Evolutionary conservation across 106 monocot genomes (phyloP).

Genomic region (Dendrobium nobile): DNA sequence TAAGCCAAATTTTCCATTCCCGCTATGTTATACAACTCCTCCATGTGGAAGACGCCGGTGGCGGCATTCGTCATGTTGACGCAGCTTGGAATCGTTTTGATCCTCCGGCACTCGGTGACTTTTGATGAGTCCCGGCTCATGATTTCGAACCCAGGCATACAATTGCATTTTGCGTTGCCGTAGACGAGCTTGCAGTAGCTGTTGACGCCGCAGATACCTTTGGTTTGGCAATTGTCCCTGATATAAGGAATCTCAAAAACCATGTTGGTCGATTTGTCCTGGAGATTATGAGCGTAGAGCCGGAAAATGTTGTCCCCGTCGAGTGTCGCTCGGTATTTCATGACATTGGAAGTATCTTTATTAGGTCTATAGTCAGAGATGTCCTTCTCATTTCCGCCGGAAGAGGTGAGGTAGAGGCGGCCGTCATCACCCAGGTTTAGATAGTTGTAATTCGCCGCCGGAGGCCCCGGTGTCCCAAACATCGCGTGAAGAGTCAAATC

Average conservation of each 20-base stretch:
- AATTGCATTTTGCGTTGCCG: too few relatives aligned
- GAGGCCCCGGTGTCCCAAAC: background rate
- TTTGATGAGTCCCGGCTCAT: too few relatives aligned
- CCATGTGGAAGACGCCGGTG: background rate
- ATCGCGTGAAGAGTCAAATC: too few relatives aligned
- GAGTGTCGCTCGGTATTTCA: background rate
- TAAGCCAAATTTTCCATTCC: background rate
- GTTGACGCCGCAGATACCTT: background rate
- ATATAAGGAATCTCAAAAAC: background rate
- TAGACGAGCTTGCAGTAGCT: background rate
- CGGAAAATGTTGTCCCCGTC: background rate
- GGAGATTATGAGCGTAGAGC: background rate
- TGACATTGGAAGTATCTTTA: background rate
- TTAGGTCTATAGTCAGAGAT: background rate
- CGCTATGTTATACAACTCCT: background rate
- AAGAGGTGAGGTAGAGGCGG: background rate
- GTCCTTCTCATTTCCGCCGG: background rate
- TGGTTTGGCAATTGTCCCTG: background rate
- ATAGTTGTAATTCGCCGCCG: background rate
- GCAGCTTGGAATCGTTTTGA: background rate
- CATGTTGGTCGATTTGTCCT: background rate
- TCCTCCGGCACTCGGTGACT: background rate
- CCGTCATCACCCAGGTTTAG: background rate
- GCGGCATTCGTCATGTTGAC: too few relatives aligned
- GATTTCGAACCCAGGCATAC: background rate